Conservation (phyloP, 106 monocot genomes). For the Dioscorea alata region DNA sequence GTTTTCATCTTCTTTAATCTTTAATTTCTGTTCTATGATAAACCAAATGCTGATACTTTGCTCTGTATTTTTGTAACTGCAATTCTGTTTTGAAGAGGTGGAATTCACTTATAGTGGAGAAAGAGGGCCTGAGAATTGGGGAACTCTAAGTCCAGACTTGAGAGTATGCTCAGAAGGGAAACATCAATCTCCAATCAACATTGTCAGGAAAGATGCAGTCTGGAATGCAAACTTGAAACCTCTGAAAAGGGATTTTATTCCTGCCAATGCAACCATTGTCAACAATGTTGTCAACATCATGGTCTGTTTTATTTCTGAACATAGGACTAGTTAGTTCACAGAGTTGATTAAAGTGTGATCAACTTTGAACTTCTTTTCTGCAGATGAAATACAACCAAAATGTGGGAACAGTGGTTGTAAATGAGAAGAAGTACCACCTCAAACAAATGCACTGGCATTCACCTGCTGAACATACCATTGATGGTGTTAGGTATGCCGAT, state of each 20-base stretch:
- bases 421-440: slow-evolving; percentile 58
- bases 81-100: not conserved
- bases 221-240: slow-evolving; percentile 7
- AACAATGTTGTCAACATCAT: slow-evolving; percentile 44
- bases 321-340: not conserved
- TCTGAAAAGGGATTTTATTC: slow-evolving; percentile 26
- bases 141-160: slow-evolving; percentile 27
- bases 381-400: slow-evolving; percentile 36
- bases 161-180: slow-evolving; percentile 32
- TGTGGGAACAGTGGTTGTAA: slow-evolving; percentile 25
- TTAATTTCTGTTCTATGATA: not conserved
- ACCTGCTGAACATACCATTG: slow-evolving; percentile 74
- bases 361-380: not conserved
- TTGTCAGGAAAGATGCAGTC: slow-evolving; percentile 14
- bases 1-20: not conserved
- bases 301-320: slow-evolving; percentile 21
- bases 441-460: slow-evolving; percentile 62
- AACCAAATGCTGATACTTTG: not conserved
- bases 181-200: slow-evolving; percentile 60
- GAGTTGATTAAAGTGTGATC: no score
- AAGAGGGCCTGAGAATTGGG: slow-evolving; percentile 49
- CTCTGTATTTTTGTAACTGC: not conserved
- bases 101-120: slow-evolving; percentile 27
- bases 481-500: slow-evolving; percentile 32
- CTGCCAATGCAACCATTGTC: slow-evolving; percentile 40